Base-by-base conservation (phyloP, 2,329 filamentous ascomycete genomes). In the Microdochium trichocladiopsis region DNA sequence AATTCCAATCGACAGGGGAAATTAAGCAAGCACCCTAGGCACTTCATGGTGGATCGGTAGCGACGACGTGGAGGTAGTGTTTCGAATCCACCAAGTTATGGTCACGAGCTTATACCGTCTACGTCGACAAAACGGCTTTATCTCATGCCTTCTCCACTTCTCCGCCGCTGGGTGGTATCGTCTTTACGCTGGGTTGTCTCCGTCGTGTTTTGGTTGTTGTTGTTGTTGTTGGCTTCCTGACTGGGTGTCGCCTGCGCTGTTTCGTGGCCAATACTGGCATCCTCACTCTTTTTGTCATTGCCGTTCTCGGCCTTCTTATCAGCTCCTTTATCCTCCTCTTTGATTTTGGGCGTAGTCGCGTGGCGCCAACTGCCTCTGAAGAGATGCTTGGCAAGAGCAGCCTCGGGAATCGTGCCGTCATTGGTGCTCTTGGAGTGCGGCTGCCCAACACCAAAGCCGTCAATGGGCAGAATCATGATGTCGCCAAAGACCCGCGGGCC, bases 391-490 rank as follows among this genome's bases (percentile, higher is more conserved):
- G 64, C 52, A 41, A 64, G 51, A 5, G 63, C 63, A 25, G 55
- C 53, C 2, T 60, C 52, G 1, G 63, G 63, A 12, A 61, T 57
- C 2, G 50, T 52, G 9, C 62, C 62, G 14, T 65, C 61, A 24
- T 65, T 55, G 1, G 62, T 63, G 33, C 61, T 62, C 25, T 53
- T 49, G 33, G 63, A 65, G 37, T 65, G 63, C 8, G 31, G 14
- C 47, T 65, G 62, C 3, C 61, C 62, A 57, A 64, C 59, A 16
- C 63, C 63, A 25, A 53, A 51, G 16, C 24, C 25, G 11, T 50
- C 49, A 31, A 50, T 41, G n/a, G 51, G 51, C 21, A 52, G 37
- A n/a, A 52, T 18, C 24, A 52, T 25, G 33, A 52, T 48, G 37
- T 52, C 51, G 10, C 48, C 51, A 21, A 49, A 52, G 9, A 52